phyloP scores from a whole-genome alignment of 345 rosid species.

The Aquilaria malaccensis region DNA sequence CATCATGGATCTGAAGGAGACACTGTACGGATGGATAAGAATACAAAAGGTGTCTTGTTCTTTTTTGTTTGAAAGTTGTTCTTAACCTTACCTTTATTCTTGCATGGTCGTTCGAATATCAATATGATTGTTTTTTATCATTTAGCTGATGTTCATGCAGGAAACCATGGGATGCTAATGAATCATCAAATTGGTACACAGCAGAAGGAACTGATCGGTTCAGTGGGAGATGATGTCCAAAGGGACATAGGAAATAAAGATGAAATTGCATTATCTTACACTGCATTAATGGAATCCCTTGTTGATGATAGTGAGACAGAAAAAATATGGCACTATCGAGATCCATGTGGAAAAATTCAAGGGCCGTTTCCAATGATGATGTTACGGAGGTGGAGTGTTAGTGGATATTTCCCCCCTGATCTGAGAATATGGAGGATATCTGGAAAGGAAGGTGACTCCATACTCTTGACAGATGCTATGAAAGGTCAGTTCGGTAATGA shows the following conservation, averaged over 20 bases:
- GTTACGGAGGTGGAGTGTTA: constrained; percentile 63
- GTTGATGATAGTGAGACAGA: constrained; percentile 33
- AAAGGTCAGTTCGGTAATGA: constrained; percentile 30
- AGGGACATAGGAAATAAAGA: constrained; percentile 29
- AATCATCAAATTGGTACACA: constrained; percentile 22
- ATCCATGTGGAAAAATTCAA: constrained; percentile 64
- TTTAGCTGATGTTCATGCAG: constrained; percentile 27
- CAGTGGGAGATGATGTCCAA: constrained; percentile 19
- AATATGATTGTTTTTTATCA: too few species aligned
- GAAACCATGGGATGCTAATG: constrained; percentile 17
- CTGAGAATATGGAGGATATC: constrained; percentile 63
- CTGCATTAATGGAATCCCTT: constrained; percentile 32
- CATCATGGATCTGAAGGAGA: constrained; percentile 39
- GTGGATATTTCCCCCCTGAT: constrained; percentile 60
- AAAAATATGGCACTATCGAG: constrained; percentile 72
- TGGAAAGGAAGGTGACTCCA: constrained; percentile 48
- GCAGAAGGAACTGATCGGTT: constrained; percentile 17
- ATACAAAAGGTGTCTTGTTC: constrained; percentile 34
- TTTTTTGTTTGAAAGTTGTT: too few species aligned
- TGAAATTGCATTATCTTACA: constrained; percentile 26
- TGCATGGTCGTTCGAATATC: too few species aligned
- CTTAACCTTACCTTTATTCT: too few species aligned
- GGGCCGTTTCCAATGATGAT: constrained; percentile 75
- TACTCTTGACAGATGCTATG: constrained; percentile 69
- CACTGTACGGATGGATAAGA: constrained; percentile 27